These are phyloP conservation scores for Furcasterigmium furcatum DNA, from an alignment of 2,329 filamentous ascomycete species.

Conservation along the genomic window DNA sequence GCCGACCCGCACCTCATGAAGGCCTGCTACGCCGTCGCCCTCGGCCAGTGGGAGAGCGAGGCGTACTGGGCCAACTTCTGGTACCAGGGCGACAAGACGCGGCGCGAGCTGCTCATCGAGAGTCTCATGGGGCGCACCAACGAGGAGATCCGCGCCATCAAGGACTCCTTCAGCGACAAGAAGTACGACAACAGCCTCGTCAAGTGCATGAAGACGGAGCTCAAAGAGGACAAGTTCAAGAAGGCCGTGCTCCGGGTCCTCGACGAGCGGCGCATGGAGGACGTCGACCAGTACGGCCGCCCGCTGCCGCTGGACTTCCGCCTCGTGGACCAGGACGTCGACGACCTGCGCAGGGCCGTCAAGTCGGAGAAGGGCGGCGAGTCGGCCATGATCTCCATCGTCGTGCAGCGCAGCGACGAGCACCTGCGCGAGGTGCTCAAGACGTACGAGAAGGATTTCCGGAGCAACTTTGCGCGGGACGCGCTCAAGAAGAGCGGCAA, in stretches of 20 bases:
- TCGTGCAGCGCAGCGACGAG: conserved; percentile 74
- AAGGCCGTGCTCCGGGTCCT: conserved; percentile 80
- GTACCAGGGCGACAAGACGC: conserved; percentile 84
- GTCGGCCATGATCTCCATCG: conserved; percentile 80
- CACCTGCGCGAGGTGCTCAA: conserved; percentile 80
- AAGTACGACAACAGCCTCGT: conserved; percentile 80
- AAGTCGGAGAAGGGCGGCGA: conserved; percentile 79
- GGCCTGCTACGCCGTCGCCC: conserved; percentile 82
- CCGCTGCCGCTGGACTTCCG: conserved; percentile 53
- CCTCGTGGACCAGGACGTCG: conserved; percentile 68
- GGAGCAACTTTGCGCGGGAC: conserved; percentile 81
- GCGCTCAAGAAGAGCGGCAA: conserved; percentile 88
- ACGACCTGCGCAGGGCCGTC: conserved; percentile 65
- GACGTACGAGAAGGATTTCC: conserved; percentile 70
- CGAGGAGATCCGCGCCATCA: conserved; percentile 82
- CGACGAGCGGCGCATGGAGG: conserved; percentile 80
- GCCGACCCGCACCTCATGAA: conserved; percentile 79
- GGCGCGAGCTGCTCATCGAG: conserved; percentile 89
- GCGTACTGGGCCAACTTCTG: conserved; percentile 98
- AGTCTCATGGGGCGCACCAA: conserved; percentile 87
- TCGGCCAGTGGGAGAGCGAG: conserved; percentile 89
- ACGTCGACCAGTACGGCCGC: conserved; percentile 63
- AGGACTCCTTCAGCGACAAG: conserved; percentile 84
- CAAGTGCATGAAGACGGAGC: conserved; percentile 85
- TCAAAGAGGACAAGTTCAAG: conserved; percentile 96